These are phyloP conservation scores for Saccharomycopsis hybrid DNA, from an alignment of 1,139 yeast species.

Conservation along the genomic window DNA sequence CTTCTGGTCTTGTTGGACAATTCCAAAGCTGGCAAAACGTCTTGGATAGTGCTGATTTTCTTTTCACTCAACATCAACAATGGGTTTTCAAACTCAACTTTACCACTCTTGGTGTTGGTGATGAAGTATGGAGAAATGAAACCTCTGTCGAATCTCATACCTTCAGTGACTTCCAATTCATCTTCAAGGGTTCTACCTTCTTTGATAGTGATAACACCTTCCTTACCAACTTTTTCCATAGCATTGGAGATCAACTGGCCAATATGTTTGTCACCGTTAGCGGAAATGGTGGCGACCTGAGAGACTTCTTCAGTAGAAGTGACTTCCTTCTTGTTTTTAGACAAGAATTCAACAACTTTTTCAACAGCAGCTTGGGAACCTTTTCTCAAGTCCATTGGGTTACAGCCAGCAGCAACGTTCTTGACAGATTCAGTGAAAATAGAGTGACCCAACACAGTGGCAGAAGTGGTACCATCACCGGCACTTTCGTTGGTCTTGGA, in stretches of 20 bases:
- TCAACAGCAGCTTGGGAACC: slow-evolving; percentile 99
- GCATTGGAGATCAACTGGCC: slow-evolving; percentile 93
- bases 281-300: slow-evolving; percentile 98
- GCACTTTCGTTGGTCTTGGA: slow-evolving; percentile 97
- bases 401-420: slow-evolving; percentile 99
- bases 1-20: slow-evolving; percentile 91
- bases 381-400: slow-evolving; percentile 98
- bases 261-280: slow-evolving; percentile 93
- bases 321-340: slow-evolving; percentile 89
- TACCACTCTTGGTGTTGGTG: slow-evolving; percentile 93
- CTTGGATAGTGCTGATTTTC: slow-evolving; percentile 90
- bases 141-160: slow-evolving; percentile 99
- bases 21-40: slow-evolving; percentile 90
- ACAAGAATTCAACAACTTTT: slow-evolving; percentile 86
- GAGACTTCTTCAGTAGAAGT: slow-evolving; percentile 97
- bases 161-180: slow-evolving; percentile 96
- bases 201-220: slow-evolving; percentile 97
- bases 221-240: slow-evolving; percentile 99
- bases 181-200: slow-evolving; percentile 97
- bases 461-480: slow-evolving; percentile 99
- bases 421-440: slow-evolving; percentile 96
- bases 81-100: slow-evolving; percentile 97
- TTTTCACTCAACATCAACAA: slow-evolving; percentile 84
- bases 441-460: slow-evolving; percentile 95
- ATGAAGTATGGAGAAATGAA: slow-evolving; percentile 97